A percentile compares a stretch with the other conserved stretches of the same genome.
phyloP scores from a whole-genome alignment of 73 alveolate genomes.

The Chromera velia region DNA sequence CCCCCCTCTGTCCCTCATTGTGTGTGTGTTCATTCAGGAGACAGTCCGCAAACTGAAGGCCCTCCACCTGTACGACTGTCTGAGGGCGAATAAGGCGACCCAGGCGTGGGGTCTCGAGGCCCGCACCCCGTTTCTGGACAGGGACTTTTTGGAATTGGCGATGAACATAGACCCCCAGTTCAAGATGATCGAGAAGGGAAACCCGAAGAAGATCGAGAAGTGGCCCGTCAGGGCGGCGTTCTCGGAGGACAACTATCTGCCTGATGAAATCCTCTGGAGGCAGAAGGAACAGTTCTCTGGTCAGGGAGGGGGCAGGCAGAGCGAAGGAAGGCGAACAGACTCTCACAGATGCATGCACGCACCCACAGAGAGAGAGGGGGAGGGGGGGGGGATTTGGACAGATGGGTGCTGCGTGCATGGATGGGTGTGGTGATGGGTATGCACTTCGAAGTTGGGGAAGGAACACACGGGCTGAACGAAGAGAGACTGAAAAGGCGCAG shows the following conservation, averaged over 20 bases:
- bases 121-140: slow-evolving; percentile 73
- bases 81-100: slow-evolving; percentile 49
- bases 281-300: slow-evolving; percentile 21
- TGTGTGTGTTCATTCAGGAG: neutral
- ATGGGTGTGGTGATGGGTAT: too few species aligned
- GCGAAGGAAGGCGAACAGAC: too few species aligned
- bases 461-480: too few species aligned
- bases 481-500: too few species aligned
- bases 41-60: neutral
- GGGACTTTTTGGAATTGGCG: neutral
- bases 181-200: neutral
- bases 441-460: too few species aligned
- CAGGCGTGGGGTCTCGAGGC: slow-evolving; percentile 62
- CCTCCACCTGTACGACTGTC: slow-evolving; percentile 48
- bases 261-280: slow-evolving; percentile 30
- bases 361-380: too few species aligned
- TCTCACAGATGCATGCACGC: too few species aligned
- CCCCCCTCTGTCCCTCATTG: too few species aligned
- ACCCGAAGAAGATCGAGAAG: neutral
- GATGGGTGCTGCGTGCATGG: too few species aligned
- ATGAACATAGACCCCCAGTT: neutral
- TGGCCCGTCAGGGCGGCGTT: neutral
- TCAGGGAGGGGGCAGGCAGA: neutral
- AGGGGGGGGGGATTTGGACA: too few species aligned
- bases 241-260: slow-evolving; percentile 2